Base-by-base conservation (phyloP, 2,329 filamentous ascomycete species). In the Diaporthe amygdali region DNA sequence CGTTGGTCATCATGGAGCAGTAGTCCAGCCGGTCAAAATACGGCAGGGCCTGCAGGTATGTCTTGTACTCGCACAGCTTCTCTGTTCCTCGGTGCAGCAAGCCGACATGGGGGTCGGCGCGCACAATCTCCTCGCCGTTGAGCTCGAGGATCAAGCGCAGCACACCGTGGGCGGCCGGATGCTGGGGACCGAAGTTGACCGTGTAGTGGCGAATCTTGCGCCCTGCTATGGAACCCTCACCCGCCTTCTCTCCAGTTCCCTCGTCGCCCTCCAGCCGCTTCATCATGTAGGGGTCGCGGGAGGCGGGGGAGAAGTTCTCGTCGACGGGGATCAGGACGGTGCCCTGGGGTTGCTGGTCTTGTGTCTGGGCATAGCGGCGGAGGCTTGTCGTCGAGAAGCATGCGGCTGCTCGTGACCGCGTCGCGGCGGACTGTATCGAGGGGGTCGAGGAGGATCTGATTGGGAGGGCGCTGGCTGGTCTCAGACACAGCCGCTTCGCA, bases 1-100 rank as follows among this genome's bases (percentile, higher is more conserved):
- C 96, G 84, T 99, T 99, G 79, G 96, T 99, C 96, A 99, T 99
- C 97, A 99, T 99, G 79, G 95, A 98, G 77, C 98, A 95, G 84
- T 99, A 99, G 85, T 99, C 96, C 82, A 99, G 89, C 77, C 96
- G 94, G 85, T 99, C 96, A 82, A 99, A 99, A 88, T 99, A 99
- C 70, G 96, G 96, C 80, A 99, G 88, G 71, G 96, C 96, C 88
- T 99, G 96, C 80, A 98, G 90, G 81, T 99, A 99, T 77, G 96
- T 97, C 89, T 97, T 98, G 90, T 99, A 99, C 88, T 99, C 96
- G 85, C 98, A 98, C 85, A 99, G 91, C 90, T 99, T 99, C 89
- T 99, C 96, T 74, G 96, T 99, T 77, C 96, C 96, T 78, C 96
- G 92, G 84, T 99, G 96, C 79, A 99, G 90, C 82, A 99, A 87